A percentile compares a stretch with the other conserved stretches of the same genome.
Conservation (phyloP, 257 asterid species). For the Linaria vulgaris region DNA sequence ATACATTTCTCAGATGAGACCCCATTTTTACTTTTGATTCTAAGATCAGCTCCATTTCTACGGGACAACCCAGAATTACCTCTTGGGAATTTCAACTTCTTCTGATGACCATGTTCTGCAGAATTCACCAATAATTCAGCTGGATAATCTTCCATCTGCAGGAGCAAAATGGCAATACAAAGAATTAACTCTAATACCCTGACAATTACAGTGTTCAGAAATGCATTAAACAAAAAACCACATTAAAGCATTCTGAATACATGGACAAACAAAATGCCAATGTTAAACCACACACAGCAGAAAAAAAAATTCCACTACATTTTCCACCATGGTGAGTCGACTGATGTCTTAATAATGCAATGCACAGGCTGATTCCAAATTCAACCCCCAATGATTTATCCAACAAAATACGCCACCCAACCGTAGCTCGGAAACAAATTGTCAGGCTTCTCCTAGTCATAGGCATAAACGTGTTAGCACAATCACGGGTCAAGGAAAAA, state of each 20-base stretch:
- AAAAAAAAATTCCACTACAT: not conserved
- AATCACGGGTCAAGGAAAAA: not conserved
- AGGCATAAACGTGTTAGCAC: not conserved
- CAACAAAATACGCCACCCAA: too few relatives aligned
- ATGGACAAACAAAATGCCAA: slow-evolving; percentile 15
- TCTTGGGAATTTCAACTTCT: slow-evolving; percentile 42
- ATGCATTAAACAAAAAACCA: slow-evolving; percentile 13
- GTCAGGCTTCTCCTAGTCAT: too few relatives aligned
- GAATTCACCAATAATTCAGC: slow-evolving; percentile 57
- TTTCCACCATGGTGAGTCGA: not conserved
- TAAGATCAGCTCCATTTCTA: slow-evolving; percentile 35
- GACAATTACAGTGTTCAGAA: slow-evolving; percentile 9
- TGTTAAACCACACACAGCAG: slow-evolving; percentile 1
- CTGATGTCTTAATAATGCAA: slow-evolving; percentile 2
- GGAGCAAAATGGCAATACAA: slow-evolving; percentile 24
- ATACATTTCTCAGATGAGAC: slow-evolving; percentile 42
- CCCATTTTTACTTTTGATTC: slow-evolving; percentile 38
- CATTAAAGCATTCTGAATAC: slow-evolving; percentile 15
- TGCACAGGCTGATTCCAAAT: not conserved
- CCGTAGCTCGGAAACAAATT: too few relatives aligned
- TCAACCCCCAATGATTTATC: slow-evolving; percentile 13
- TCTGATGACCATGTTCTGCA: slow-evolving; percentile 39
- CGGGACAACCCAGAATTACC: slow-evolving; percentile 37
- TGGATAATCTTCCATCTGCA: slow-evolving; percentile 81
- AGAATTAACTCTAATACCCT: slow-evolving; percentile 31